Evolutionary conservation across 176 grass and related monocot genomes (phyloP).

Genomic region (Musa acuminata): DNA sequence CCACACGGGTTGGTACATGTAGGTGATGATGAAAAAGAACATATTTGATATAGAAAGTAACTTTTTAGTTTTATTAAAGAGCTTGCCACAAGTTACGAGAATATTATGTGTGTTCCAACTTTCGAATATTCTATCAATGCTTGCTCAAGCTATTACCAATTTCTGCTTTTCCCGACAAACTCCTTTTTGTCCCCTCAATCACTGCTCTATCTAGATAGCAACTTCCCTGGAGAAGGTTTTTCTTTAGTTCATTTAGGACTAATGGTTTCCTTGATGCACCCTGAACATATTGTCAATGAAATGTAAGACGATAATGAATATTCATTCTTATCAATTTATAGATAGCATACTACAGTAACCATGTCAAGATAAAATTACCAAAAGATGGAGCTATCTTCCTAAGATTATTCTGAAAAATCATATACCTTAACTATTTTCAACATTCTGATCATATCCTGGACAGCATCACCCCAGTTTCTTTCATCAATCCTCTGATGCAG

Average conservation of each 20-base stretch:
- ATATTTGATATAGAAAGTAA: background rate
- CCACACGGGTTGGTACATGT: no score
- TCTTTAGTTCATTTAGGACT: no score
- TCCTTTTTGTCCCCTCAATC: no score
- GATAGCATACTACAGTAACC: background rate
- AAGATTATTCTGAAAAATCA: background rate
- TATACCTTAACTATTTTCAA: conserved; percentile 2
- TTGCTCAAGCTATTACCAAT: background rate
- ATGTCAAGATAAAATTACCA: background rate
- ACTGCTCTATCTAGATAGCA: no score
- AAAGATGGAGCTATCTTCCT: background rate
- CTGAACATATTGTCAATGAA: no score
- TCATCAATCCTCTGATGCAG: background rate
- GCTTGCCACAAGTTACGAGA: no score
- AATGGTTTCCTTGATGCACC: no score
- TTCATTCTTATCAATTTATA: background rate
- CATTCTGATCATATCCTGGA: background rate
- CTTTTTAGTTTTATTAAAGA: no score
- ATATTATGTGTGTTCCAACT: no score
- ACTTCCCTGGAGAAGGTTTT: no score
- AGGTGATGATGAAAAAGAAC: background rate
- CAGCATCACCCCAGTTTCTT: background rate
- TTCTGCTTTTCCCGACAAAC: background rate
- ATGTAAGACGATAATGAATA: background rate
- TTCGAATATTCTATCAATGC: background rate